Percentiles rank a stretch among this genome's conserved stretches.
phyloP scores from a whole-genome alignment of 106 monocot genomes.

The Iris macrosiphon region DNA sequence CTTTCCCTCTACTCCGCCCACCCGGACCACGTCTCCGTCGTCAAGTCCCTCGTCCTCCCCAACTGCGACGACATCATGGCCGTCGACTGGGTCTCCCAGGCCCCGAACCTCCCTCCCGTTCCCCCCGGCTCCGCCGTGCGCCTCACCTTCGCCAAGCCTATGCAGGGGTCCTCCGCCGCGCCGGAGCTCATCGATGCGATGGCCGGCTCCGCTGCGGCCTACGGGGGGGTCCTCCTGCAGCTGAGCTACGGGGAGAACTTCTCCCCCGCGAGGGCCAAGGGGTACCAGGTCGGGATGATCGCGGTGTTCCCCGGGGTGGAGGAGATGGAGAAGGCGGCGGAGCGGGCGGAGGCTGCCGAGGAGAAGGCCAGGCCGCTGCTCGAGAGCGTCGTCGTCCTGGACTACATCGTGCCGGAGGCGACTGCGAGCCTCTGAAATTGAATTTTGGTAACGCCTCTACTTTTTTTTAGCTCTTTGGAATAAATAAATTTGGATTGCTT shows the following conservation, averaged over 20 bases:
- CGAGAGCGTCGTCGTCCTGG: constrained; percentile 56
- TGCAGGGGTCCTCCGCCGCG: constrained; percentile 19
- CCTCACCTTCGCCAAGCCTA: constrained; percentile 66
- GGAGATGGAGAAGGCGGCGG: constrained; percentile 47
- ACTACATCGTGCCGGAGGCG: constrained; percentile 42
- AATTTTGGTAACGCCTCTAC: too few species aligned
- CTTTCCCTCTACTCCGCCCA: constrained; percentile 67
- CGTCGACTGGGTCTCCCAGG: constrained; percentile 61
- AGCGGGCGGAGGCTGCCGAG: constrained; percentile 58
- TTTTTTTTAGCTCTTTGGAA: too few species aligned
- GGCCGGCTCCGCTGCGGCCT: neutral
- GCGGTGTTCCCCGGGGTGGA: constrained; percentile 46
- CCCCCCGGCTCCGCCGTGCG: constrained; percentile 34
- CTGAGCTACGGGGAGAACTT: constrained; percentile 81
- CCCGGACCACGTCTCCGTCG: constrained; percentile 56
- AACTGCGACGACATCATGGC: constrained; percentile 73
- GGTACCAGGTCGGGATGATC: constrained; percentile 57
- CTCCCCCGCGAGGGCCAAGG: constrained; percentile 87
- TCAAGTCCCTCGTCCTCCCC: constrained; percentile 50
- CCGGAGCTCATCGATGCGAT: constrained; percentile 12
- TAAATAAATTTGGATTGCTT: too few species aligned
- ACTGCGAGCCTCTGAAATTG: constrained; percentile 41
- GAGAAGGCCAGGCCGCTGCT: constrained; percentile 59
- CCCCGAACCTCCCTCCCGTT: neutral
- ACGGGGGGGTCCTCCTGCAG: constrained; percentile 4